Percentiles rank a stretch among this genome's conserved stretches.
These are phyloP conservation scores for Boletus reticuloceps DNA, from an alignment of 768 basidiomycete species.

Conservation along the genomic window DNA sequence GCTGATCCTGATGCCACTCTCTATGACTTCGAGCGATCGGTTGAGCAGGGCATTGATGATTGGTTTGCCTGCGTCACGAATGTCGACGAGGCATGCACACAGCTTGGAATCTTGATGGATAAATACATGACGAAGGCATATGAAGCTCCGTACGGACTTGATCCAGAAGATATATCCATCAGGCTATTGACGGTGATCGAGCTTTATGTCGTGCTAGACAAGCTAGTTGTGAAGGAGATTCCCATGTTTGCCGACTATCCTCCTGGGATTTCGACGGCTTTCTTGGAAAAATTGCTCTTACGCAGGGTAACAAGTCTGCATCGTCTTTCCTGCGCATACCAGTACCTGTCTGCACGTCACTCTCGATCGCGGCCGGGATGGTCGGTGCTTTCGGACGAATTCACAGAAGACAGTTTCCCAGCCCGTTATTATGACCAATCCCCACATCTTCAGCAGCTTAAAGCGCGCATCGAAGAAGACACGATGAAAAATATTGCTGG, in stretches of 20 bases:
- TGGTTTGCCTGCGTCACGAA: conserved; percentile 28
- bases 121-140: conserved; percentile 23
- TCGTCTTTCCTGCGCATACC: too few relatives aligned
- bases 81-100: conserved; percentile 4
- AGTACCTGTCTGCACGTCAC: too few relatives aligned
- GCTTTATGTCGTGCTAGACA: conserved; percentile 35
- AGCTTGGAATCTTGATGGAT: conserved; percentile 16
- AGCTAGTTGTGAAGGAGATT: conserved; percentile 7
- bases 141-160: not conserved
- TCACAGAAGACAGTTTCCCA: too few relatives aligned
- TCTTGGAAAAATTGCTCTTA: too few relatives aligned
- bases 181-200: conserved; percentile 38
- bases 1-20: conserved; percentile 21
- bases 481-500: too few relatives aligned
- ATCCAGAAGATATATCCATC: conserved; percentile 37
- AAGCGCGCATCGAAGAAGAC: not conserved
- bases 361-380: too few relatives aligned
- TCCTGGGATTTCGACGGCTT: too few relatives aligned
- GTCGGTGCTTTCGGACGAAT: too few relatives aligned
- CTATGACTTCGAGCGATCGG: conserved; percentile 36
- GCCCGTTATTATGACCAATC: not conserved
- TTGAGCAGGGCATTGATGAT: conserved; percentile 28
- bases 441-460: not conserved
- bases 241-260: conserved; percentile 18
- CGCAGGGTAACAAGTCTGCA: too few relatives aligned